Conservation (phyloP, 2,329 filamentous ascomycete genomes). For the Dothistroma pini region DNA sequence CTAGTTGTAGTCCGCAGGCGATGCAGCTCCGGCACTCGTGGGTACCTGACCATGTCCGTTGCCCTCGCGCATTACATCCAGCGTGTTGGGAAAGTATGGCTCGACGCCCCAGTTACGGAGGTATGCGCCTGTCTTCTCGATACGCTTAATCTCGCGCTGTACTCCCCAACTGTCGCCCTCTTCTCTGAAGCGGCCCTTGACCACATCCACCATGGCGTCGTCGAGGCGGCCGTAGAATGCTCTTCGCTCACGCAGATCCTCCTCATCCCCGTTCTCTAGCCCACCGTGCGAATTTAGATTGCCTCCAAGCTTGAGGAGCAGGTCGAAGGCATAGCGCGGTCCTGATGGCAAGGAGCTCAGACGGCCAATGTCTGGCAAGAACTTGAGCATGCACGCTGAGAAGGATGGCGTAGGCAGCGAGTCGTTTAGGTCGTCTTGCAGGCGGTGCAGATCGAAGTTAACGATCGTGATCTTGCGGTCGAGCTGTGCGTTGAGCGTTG, state of each 20-base stretch:
- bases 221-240: constrained; percentile 51
- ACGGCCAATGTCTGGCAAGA: constrained; percentile 52
- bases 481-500: constrained; percentile 53
- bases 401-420: constrained; percentile 52
- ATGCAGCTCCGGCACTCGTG: constrained; percentile 1
- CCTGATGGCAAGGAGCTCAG: constrained; percentile 48
- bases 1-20: constrained; percentile 9
- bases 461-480: constrained; percentile 57
- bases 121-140: constrained; percentile 54
- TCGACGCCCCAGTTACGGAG: constrained; percentile 51
- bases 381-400: constrained; percentile 53
- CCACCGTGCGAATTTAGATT: constrained; percentile 55
- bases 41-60: constrained; percentile 16
- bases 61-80: constrained; percentile 47
- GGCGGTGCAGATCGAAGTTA: constrained; percentile 55
- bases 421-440: constrained; percentile 55
- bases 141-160: constrained; percentile 51
- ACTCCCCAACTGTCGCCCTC: constrained; percentile 53
- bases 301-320: constrained; percentile 53
- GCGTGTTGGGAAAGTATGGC: constrained; percentile 51
- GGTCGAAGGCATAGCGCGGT: constrained; percentile 51
- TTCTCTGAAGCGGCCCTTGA: constrained; percentile 47
- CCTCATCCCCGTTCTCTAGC: constrained; percentile 47
- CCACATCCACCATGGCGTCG: constrained; percentile 51
- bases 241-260: constrained; percentile 47